These are phyloP conservation scores for Elongisporangium undulatum DNA, from an alignment of 352 stramenopile genomes.

Conservation along the genomic window DNA sequence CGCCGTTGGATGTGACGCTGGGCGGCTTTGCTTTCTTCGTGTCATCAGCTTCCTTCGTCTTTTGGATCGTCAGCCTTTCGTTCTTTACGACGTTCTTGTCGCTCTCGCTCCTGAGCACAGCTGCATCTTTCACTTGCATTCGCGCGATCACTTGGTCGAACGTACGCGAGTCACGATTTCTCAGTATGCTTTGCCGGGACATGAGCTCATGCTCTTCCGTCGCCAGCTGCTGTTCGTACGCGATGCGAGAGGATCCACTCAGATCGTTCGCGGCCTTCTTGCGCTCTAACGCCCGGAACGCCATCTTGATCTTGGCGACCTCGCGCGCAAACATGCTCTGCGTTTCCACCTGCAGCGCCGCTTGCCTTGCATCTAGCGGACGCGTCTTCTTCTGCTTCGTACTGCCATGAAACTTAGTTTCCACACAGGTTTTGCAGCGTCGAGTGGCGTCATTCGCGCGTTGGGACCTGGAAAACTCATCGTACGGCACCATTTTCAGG, in stretches of 20 bases:
- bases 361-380: neutral
- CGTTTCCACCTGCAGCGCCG: neutral
- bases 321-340: neutral
- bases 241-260: constrained; percentile 13
- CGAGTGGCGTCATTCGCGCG: too few relatives aligned
- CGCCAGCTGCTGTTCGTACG: constrained; percentile 15
- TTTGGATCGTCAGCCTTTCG: too few relatives aligned
- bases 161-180: neutral
- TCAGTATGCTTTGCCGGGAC: constrained; percentile 4
- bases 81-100: neutral
- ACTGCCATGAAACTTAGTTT: too few relatives aligned
- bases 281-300: constrained; percentile 12
- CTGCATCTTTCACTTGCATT: too few relatives aligned
- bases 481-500: too few relatives aligned
- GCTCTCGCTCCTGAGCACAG: neutral
- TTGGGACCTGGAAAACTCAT: too few relatives aligned
- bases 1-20: too few relatives aligned
- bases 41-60: neutral
- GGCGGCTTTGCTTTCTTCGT: neutral
- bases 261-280: constrained; percentile 16
- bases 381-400: too few relatives aligned
- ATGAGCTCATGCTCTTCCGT: constrained; percentile 9
- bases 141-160: constrained; percentile 1
- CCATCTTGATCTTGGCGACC: constrained; percentile 15
- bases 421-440: too few relatives aligned